Base-by-base conservation (phyloP, 2,329 filamentous ascomycete species). In the Fusarium sp. region DNA sequence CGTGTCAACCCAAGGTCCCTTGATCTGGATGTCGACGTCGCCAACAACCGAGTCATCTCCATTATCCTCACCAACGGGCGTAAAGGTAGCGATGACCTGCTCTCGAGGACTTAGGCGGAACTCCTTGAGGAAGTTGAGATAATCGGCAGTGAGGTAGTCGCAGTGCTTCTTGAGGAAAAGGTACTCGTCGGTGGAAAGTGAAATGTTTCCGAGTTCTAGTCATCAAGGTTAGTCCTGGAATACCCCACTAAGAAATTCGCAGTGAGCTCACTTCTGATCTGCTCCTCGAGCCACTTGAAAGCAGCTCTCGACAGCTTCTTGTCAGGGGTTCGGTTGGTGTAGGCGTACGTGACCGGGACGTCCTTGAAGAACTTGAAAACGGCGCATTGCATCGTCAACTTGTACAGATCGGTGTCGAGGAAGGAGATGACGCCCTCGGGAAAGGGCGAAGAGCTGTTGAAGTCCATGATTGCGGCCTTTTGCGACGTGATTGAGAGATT, bases 361-460 rank as follows among this genome's bases (percentile, higher is more conserved):
- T 95, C 88, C 37, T 93, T 93, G 83, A 97, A 98, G 86, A 95
- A 97, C 84, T 97, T 97, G 77, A 97, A 89, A 75, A 98, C 93
- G 71, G 95, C 95, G 81, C 94, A 98, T 92, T 99, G 97, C 97
- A 99, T 99, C 23, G 97, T 99, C 84, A 99, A 85, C 85, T 99
- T 99, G 90, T 98, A 99, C 71, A 99, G 81, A 77, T 92, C 91
- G 18, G 93, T 96, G 80, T 97, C 94, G 64, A 97, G 87, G 80
- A 97, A 93, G 80, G 94, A 96, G 79, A 92, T 93, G 80, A 96
- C 91, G 61, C 94, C 94, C 84, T 94, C 93, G 6, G 93, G 92
- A 72, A 89, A 92, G 67, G 90, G 89, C 66, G 89, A 90, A 35
- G 89, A 89, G 84, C 88, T 90, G 82, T 92, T 91, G 83, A 92